These are phyloP conservation scores for Haplosporangium gracile DNA, from an alignment of 192 early-diverging fungal species.

Conservation along the genomic window DNA sequence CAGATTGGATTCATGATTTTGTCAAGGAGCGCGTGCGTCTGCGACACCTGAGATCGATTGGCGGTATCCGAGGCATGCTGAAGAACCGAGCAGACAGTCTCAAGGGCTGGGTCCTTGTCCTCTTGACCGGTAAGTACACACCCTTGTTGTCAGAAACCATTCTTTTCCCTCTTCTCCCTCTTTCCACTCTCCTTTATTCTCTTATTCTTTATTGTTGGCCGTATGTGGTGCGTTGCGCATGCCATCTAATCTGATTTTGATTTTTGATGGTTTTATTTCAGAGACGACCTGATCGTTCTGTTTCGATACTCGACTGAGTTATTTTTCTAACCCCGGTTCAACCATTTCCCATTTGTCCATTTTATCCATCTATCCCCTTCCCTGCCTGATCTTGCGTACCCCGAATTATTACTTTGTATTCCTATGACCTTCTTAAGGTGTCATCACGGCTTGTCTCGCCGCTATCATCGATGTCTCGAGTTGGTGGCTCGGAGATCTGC, in stretches of 20 bases:
- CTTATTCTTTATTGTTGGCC: neutral
- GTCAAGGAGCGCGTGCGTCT: constrained; percentile 84
- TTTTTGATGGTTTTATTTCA: neutral
- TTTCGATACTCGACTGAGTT: neutral
- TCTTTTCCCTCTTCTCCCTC: neutral
- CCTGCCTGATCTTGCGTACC: neutral
- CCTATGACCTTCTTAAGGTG: constrained; percentile 23
- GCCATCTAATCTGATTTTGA: neutral
- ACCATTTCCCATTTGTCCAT: neutral
- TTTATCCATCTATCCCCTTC: neutral
- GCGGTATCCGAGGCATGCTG: constrained; percentile 71
- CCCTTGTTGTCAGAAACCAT: neutral
- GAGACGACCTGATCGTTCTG: neutral
- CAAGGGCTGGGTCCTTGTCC: constrained; percentile 90
- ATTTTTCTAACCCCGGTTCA: neutral
- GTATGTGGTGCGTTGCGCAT: neutral
- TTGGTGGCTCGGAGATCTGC: constrained; percentile 87
- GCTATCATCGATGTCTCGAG: constrained; percentile 79
- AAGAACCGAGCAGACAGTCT: constrained; percentile 76
- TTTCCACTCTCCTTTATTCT: neutral
- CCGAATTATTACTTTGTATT: neutral
- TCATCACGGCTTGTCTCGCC: constrained; percentile 71
- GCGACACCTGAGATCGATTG: constrained; percentile 64
- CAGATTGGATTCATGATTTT: constrained; percentile 93
- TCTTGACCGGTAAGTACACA: constrained; percentile 62